A percentile compares a stretch with the other conserved stretches of the same genome.
These are phyloP conservation scores for Stenocarpella maydis DNA, from an alignment of 2,329 filamentous ascomycete genomes.

Conservation along the genomic window DNA sequence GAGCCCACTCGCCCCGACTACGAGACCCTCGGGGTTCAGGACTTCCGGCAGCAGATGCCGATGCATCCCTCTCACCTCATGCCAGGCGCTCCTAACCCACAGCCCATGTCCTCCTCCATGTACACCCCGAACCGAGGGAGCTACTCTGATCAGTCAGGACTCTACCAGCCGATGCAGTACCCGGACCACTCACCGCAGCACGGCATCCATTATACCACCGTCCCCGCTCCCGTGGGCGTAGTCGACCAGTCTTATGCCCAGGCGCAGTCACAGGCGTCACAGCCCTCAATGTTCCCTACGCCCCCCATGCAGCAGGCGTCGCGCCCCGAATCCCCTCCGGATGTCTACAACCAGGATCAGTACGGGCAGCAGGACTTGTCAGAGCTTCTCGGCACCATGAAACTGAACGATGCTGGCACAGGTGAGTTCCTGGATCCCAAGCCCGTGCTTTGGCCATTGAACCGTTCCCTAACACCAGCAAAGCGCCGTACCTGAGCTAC, in stretches of 20 bases:
- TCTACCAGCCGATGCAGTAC: slow-evolving; percentile 59
- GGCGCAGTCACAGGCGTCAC: slow-evolving; percentile 41
- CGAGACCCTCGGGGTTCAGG: slow-evolving; percentile 51
- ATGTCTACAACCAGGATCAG: slow-evolving; percentile 67
- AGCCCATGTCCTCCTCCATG: slow-evolving; percentile 46
- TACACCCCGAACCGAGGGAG: slow-evolving; percentile 56
- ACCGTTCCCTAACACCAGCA: slow-evolving; percentile 25
- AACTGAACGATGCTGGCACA: slow-evolving; percentile 86
- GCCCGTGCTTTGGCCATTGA: background rate
- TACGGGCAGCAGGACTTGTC: slow-evolving; percentile 77
- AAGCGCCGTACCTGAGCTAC: slow-evolving; percentile 85
- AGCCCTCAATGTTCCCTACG: slow-evolving; percentile 60
- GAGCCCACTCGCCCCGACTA: slow-evolving; percentile 58
- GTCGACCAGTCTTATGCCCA: slow-evolving; percentile 60
- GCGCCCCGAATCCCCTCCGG: slow-evolving; percentile 52
- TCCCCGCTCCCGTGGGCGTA: slow-evolving; percentile 57
- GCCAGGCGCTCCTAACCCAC: slow-evolving; percentile 40
- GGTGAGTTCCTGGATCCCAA: slow-evolving; percentile 60
- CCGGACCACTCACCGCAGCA: slow-evolving; percentile 55
- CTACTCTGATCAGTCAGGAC: slow-evolving; percentile 55
- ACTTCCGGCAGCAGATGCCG: slow-evolving; percentile 61
- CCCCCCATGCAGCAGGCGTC: slow-evolving; percentile 57
- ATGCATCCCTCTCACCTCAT: slow-evolving; percentile 56
- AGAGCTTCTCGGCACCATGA: slow-evolving; percentile 84
- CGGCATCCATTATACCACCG: slow-evolving; percentile 61